Conservation (phyloP, 805 yeast genomes). For the Blastobotrys mokoenaii region DNA sequence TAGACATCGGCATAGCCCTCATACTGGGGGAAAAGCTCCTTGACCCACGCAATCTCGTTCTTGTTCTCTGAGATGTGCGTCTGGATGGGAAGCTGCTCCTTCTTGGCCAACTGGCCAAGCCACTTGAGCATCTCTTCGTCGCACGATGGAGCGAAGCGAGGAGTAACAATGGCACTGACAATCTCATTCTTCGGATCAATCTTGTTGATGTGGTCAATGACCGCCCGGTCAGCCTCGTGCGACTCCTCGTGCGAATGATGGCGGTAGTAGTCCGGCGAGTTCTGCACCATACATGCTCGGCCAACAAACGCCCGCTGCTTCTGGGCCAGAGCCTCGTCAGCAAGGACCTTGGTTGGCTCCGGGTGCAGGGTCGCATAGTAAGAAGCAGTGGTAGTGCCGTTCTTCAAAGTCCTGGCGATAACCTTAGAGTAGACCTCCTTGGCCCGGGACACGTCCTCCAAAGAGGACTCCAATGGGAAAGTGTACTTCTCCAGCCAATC, state of each 20-base stretch:
- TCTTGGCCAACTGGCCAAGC: conserved; percentile 51
- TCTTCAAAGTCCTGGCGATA: conserved; percentile 55
- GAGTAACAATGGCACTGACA: conserved; percentile 75
- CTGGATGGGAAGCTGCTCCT: conserved; percentile 57
- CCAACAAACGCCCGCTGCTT: conserved; percentile 92
- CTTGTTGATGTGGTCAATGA: conserved; percentile 46
- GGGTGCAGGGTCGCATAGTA: conserved; percentile 87
- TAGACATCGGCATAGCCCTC: conserved; percentile 71
- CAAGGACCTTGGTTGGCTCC: conserved; percentile 65
- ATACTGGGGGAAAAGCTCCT: conserved; percentile 61
- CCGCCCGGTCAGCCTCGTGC: conserved; percentile 42
- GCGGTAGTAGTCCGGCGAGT: conserved; percentile 63
- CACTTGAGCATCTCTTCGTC: conserved; percentile 49
- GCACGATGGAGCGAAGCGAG: conserved; percentile 90
- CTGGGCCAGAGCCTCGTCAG: conserved; percentile 50
- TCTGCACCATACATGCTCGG: conserved; percentile 86
- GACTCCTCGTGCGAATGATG: conserved; percentile 49
- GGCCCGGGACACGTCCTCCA: conserved; percentile 49
- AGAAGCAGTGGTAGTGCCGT: conserved; percentile 89
- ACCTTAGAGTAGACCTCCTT: conserved; percentile 54
- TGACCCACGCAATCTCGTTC: conserved; percentile 68
- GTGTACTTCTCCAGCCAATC: conserved; percentile 89
- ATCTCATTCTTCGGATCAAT: conserved; percentile 46
- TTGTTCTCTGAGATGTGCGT: conserved; percentile 85
- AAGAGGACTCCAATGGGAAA: conserved; percentile 75